These are phyloP conservation scores for Dinochytrium kinnereticum DNA, from an alignment of 371 early-diverging fungal genomes.

Conservation along the genomic window DNA sequence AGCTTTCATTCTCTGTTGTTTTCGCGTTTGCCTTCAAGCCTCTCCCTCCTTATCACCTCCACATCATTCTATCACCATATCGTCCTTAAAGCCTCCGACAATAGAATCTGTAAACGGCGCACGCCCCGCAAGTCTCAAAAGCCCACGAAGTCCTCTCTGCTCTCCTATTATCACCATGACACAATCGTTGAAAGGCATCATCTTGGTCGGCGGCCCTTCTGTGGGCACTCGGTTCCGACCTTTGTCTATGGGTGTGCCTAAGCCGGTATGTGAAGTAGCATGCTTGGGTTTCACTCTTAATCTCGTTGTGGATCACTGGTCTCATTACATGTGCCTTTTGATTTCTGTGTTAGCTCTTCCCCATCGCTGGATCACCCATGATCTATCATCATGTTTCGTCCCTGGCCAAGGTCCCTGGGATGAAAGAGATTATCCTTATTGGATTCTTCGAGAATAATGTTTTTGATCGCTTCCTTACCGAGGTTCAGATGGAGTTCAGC, in stretches of 20 bases:
- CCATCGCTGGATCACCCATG: conserved; percentile 93
- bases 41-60: too few species aligned
- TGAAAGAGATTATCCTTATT: conserved; percentile 91
- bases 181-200: conserved; percentile 75
- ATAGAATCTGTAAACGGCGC: too few species aligned
- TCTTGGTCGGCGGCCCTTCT: conserved; percentile 97
- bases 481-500: conserved; percentile 84
- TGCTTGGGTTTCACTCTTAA: not conserved
- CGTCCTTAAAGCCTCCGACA: conserved; percentile 2
- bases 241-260: conserved; percentile 91
- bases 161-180: not conserved
- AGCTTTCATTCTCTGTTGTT: too few species aligned
- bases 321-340: too few species aligned
- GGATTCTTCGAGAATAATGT: conserved; percentile 95
- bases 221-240: conserved; percentile 97
- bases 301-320: too few species aligned
- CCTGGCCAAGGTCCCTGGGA: conserved; percentile 80
- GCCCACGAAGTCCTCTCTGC: conserved; percentile 5
- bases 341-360: too few species aligned
- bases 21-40: too few species aligned
- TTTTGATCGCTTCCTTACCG: conserved; percentile 84
- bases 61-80: too few species aligned
- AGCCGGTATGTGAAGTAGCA: conserved; percentile 61
- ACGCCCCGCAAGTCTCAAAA: too few species aligned
- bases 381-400: conserved; percentile 95